Conservation (phyloP, 2,329 filamentous ascomycete species). For the Trichoderma sp. region DNA sequence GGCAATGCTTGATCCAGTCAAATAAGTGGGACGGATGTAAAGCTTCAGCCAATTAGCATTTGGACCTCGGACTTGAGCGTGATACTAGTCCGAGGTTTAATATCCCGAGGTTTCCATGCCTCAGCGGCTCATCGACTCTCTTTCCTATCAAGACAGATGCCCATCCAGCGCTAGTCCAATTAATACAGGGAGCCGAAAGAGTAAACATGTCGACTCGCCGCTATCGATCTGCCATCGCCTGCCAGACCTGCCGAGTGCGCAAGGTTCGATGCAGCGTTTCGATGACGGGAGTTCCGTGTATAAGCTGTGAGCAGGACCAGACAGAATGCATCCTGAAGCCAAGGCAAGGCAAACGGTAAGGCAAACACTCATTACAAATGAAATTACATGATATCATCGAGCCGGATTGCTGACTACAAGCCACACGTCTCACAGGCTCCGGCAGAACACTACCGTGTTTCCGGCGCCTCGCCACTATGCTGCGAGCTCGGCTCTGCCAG, state of each 20-base stretch:
- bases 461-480: conserved; percentile 20
- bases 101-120: conserved; percentile 13
- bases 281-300: conserved; percentile 23
- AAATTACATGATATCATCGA: background rate
- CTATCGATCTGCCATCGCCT: conserved; percentile 24
- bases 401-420: conserved; percentile 6
- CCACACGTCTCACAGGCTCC: conserved; percentile 17
- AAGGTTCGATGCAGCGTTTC: conserved; percentile 26
- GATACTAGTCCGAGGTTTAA: conserved; percentile 23
- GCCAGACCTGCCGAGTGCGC: conserved; percentile 22
- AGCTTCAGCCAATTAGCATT: background rate
- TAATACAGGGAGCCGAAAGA: background rate
- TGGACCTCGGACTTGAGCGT: conserved; percentile 5
- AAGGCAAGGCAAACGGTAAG: conserved; percentile 25
- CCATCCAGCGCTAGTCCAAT: background rate
- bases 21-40: conserved; percentile 2
- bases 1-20: background rate
- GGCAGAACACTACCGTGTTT: conserved; percentile 24
- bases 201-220: conserved; percentile 20
- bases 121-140: conserved; percentile 12
- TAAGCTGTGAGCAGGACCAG: conserved; percentile 25
- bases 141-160: conserved; percentile 11
- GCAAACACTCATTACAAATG: background rate
- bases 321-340: conserved; percentile 24
- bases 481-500: conserved; percentile 17